These are phyloP conservation scores for Yarrowia yakushimensis DNA, from an alignment of 805 yeast genomes.

Conservation along the genomic window DNA sequence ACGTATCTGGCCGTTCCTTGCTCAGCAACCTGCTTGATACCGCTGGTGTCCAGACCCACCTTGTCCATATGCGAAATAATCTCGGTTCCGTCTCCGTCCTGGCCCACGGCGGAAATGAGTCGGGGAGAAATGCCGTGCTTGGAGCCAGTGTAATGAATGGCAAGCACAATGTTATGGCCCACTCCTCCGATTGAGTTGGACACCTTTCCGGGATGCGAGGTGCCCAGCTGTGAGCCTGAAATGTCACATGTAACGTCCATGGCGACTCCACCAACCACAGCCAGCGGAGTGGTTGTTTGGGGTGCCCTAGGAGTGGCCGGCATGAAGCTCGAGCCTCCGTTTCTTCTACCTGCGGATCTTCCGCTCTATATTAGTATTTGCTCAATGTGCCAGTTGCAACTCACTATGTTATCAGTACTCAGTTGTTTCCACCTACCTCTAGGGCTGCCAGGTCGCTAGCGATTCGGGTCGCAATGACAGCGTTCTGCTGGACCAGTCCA, in stretches of 20 bases:
- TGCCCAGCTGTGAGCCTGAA: conserved; percentile 38
- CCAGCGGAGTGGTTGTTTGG: conserved; percentile 9
- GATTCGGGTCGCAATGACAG: conserved; percentile 61
- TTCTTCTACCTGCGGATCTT: neutral
- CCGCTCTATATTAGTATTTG: conserved; percentile 5
- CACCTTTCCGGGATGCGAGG: conserved; percentile 71
- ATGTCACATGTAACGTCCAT: conserved; percentile 61
- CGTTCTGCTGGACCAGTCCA: conserved; percentile 74
- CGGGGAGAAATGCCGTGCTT: conserved; percentile 35
- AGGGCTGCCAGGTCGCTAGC: conserved; percentile 51
- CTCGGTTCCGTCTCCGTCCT: conserved; percentile 42
- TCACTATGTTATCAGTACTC: neutral
- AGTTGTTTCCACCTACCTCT: conserved; percentile 37
- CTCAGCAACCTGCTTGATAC: conserved; percentile 38
- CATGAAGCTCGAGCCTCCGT: neutral
- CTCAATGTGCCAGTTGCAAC: neutral
- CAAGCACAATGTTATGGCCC: conserved; percentile 73
- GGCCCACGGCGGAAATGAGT: conserved; percentile 59
- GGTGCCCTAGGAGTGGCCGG: neutral
- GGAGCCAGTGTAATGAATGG: conserved; percentile 44
- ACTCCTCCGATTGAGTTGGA: conserved; percentile 73
- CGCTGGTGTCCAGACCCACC: conserved; percentile 38
- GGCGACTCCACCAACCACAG: conserved; percentile 73
- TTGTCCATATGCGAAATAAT: conserved; percentile 33
- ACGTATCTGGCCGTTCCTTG: conserved; percentile 65